Evolutionary conservation across 192 early-diverging fungal species (phyloP).

Genomic region (Jimgerdemannia flammicorona): DNA sequence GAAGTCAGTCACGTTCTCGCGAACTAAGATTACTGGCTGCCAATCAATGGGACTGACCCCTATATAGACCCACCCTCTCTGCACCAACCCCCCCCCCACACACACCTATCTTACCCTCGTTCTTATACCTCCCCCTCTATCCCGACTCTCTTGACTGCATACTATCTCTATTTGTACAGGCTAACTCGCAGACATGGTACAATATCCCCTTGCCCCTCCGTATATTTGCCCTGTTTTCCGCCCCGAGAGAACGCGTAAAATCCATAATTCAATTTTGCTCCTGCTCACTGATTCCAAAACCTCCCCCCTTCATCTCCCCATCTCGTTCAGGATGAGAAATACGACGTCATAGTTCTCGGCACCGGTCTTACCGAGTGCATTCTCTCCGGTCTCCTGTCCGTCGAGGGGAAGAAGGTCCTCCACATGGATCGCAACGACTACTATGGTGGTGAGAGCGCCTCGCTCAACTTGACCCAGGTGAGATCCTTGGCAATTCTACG

Average conservation of each 20-base stretch:
- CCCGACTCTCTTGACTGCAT: too few species aligned
- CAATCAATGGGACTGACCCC: too few species aligned
- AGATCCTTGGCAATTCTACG: too few species aligned
- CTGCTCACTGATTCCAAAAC: background rate
- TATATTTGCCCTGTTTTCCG: background rate
- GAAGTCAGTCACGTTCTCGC: too few species aligned
- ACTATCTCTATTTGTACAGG: too few species aligned
- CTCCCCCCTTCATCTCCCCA: background rate
- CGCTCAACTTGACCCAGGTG: slow-evolving; percentile 94
- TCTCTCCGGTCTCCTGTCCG: slow-evolving; percentile 80
- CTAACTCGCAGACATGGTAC: too few species aligned
- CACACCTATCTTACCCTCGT: too few species aligned
- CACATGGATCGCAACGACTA: slow-evolving; percentile 96
- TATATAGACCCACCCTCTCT: too few species aligned
- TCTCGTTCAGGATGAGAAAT: slow-evolving; percentile 71
- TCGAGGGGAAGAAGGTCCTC: slow-evolving; percentile 91
- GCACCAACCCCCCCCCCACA: too few species aligned
- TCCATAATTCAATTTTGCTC: background rate
- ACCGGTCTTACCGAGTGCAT: slow-evolving; percentile 91
- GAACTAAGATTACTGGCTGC: too few species aligned
- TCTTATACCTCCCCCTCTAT: too few species aligned
- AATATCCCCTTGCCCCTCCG: too few species aligned
- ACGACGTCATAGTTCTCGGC: slow-evolving; percentile 87
- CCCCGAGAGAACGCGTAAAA: background rate
- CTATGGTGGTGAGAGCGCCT: slow-evolving; percentile 96